Evolutionary conservation across 2,329 filamentous ascomycete genomes (phyloP), one percentile per base, ranked within the genome.

Genomic region (Phaeosphaeria sp.): DNA sequence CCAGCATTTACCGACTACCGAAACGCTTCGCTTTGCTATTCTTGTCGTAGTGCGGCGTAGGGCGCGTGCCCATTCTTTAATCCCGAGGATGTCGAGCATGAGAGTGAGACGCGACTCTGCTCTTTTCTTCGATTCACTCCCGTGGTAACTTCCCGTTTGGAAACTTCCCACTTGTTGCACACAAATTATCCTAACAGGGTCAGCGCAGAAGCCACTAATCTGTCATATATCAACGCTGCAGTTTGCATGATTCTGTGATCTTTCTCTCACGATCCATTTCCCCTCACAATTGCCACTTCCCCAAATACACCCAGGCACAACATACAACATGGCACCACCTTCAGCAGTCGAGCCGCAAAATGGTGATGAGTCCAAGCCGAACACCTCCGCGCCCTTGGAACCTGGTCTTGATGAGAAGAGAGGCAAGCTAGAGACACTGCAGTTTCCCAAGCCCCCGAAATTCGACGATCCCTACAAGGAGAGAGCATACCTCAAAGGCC

Each of bases 381-480:
- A 71, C n/a, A 71, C 67, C 21, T 56, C 61, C 27, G 70, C 71
- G 9, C 66, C 74, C 2, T 68, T 69, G 8, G 74, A 77, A 54
- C 73, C 74, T 42, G 75, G 73, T 4, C 51, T 75, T 40, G 70
- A 61, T 46, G 63, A 68, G 44, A 63, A 58, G 15, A 63, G 69
- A 20, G 71, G 67, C 6, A 72, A 68, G 44, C 56, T 59, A 17
- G 66, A 74, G 56, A 66, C 62, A 49, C 40, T 64, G 8, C 59
- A 54, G 17, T 72, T 77, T 42, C 70, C 73, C 1, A 62, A 54
- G 8, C 73, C 74, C 2, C 74, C 74, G 17, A 75, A 73, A 45
- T 78, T 77, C 46, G 72, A 77, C 21, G 75, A 78, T 27, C 67
- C 68, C 4, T 72, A 74, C 61, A 76, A 74, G 46, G 75, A 77